phyloP scores from a whole-genome alignment of 345 rosid genomes.

The Brassica carinata region DNA sequence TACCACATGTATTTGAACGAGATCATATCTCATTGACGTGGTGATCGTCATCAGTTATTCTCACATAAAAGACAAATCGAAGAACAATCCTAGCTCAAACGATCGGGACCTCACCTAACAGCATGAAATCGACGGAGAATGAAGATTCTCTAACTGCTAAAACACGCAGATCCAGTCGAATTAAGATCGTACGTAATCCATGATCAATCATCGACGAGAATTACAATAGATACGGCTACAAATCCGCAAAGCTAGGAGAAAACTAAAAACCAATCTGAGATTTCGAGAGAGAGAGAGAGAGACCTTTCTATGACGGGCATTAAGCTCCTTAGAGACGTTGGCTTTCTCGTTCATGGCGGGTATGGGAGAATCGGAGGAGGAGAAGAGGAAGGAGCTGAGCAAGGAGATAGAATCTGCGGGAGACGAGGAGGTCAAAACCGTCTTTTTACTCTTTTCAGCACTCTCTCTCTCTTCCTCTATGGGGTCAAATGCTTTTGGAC shows the following conservation, averaged over 20 bases:
- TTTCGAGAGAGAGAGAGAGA: not conserved
- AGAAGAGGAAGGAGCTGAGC: slow-evolving; percentile 31
- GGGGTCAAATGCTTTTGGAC: slow-evolving; percentile 29
- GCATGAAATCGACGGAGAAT: not conserved
- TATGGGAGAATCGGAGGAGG: slow-evolving; percentile 15
- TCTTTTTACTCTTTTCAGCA: slow-evolving; percentile 34
- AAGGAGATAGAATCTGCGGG: slow-evolving; percentile 16
- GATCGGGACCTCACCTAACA: slow-evolving; percentile 17
- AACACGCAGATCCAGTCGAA: slow-evolving; percentile 34
- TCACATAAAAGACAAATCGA: not conserved
- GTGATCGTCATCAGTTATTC: slow-evolving; percentile 4
- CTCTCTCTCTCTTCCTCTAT: not conserved
- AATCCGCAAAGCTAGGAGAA: slow-evolving; percentile 14
- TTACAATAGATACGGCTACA: not conserved
- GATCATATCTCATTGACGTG: not conserved
- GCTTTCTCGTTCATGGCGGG: slow-evolving; percentile 98
- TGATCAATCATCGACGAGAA: slow-evolving; percentile 15
- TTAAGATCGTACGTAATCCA: slow-evolving; percentile 10
- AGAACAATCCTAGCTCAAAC: slow-evolving; percentile 19
- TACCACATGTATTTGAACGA: not conserved
- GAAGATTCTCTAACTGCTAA: slow-evolving; percentile 6
- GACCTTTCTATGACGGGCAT: slow-evolving; percentile 92
- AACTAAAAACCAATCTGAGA: slow-evolving; percentile 5
- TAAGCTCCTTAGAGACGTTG: slow-evolving; percentile 96
- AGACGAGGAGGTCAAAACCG: slow-evolving; percentile 43